These are phyloP conservation scores for Fragilaria crotonensis DNA, from an alignment of 108 stramenopile genomes.

Conservation along the genomic window DNA sequence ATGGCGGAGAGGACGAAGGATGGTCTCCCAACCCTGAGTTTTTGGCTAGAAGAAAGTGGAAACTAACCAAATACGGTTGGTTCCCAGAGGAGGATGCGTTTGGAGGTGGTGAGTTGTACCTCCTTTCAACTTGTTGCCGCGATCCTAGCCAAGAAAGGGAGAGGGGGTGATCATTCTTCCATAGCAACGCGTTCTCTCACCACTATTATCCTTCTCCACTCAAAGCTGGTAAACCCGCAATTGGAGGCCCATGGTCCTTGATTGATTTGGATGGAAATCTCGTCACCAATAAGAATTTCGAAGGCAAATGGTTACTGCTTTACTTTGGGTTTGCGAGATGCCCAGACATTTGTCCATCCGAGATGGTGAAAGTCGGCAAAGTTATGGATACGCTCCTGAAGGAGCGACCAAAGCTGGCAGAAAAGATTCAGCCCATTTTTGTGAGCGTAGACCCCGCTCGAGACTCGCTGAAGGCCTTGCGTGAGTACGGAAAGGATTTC, in stretches of 20 bases:
- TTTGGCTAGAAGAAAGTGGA: conserved; percentile 77
- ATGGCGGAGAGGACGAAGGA: conserved; percentile 40
- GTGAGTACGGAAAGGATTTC: conserved; percentile 92
- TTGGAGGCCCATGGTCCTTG: conserved; percentile 85
- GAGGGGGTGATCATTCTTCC: neutral
- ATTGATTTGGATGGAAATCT: conserved; percentile 82
- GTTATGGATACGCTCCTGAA: conserved; percentile 87
- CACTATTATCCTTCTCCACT: too few relatives aligned
- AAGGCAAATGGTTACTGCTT: conserved; percentile 88
- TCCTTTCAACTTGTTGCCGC: neutral
- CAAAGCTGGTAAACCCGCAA: conserved; percentile 83
- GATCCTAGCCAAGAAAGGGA: neutral
- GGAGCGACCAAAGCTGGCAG: conserved; percentile 53
- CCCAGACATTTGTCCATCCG: conserved; percentile 99
- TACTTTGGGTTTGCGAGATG: conserved; percentile 99
- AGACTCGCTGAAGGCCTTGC: conserved; percentile 90
- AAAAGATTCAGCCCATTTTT: conserved; percentile 87
- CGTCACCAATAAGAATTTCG: conserved; percentile 72
- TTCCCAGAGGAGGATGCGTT: conserved; percentile 84
- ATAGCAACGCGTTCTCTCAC: conserved; percentile 1
- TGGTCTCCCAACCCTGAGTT: conserved; percentile 84
- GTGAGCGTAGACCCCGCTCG: conserved; percentile 97
- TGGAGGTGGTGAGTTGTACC: conserved; percentile 68
- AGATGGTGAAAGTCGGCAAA: conserved; percentile 96
- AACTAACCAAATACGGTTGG: conserved; percentile 73